phyloP scores from a whole-genome alignment of 2,329 filamentous ascomycete genomes.

The Atkinsonella texensis region DNA sequence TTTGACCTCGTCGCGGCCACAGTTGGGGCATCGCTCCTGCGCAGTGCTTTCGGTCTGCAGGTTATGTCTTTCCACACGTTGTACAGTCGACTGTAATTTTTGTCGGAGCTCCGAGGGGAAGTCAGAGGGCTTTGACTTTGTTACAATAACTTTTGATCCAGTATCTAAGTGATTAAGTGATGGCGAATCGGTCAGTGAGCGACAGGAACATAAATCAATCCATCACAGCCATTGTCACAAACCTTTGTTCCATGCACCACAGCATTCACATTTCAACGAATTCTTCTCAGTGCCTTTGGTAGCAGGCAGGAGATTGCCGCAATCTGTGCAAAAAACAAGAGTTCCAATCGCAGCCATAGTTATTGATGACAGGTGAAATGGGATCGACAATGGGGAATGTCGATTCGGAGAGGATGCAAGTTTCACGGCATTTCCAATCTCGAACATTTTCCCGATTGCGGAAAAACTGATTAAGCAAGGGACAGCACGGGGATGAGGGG shows the following conservation, averaged over 20 bases:
- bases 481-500: constrained; percentile 9
- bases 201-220: background rate
- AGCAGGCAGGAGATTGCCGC: constrained; percentile 77
- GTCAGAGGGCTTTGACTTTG: constrained; percentile 74
- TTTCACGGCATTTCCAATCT: background rate
- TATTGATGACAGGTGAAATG: background rate
- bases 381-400: background rate
- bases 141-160: constrained; percentile 63
- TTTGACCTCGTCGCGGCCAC: constrained; percentile 69
- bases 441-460: constrained; percentile 8
- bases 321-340: constrained; percentile 84
- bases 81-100: constrained; percentile 72
- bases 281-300: constrained; percentile 67
- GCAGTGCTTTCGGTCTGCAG: constrained; percentile 60
- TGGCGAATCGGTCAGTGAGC: background rate
- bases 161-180: constrained; percentile 44
- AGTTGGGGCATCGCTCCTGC: constrained; percentile 64
- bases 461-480: constrained; percentile 19
- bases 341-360: constrained; percentile 81
- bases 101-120: constrained; percentile 85
- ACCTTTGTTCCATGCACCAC: constrained; percentile 79
- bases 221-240: constrained; percentile 4
- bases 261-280: constrained; percentile 72
- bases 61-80: constrained; percentile 67
- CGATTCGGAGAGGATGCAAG: background rate